A percentile compares a stretch with the other conserved stretches of the same genome.
Conservation (phyloP, 441 rosid species). For the Aleurites moluccanus region DNA sequence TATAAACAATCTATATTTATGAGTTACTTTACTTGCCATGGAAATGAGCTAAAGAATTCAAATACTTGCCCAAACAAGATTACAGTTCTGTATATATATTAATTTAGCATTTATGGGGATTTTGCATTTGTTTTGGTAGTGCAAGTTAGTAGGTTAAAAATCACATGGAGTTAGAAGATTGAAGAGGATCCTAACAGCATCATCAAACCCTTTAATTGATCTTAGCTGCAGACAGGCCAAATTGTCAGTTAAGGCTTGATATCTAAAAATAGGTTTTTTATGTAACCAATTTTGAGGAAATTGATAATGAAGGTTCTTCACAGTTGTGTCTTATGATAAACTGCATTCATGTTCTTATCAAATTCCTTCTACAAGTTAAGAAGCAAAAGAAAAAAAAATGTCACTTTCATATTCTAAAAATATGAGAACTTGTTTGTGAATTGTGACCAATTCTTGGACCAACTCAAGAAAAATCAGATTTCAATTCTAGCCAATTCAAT, state of each 20-base stretch:
- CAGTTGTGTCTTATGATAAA: background rate
- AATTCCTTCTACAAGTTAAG: background rate
- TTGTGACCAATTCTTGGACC: no score
- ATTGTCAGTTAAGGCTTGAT: slow-evolving; percentile 4
- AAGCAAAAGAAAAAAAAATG: background rate
- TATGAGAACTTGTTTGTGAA: background rate
- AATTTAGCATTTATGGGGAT: background rate
- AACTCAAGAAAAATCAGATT: background rate
- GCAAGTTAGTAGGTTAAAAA: slow-evolving; percentile 9
- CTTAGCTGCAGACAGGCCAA: background rate
- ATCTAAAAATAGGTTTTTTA: background rate
- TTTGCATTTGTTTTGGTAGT: background rate
- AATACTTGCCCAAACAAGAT: background rate
- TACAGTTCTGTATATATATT: background rate
- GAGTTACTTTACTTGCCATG: background rate
- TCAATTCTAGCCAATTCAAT: background rate
- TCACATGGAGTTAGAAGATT: slow-evolving; percentile 12
- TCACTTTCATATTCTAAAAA: slow-evolving; percentile 3
- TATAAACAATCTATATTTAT: background rate
- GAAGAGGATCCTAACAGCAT: background rate
- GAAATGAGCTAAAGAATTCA: background rate
- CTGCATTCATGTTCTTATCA: background rate
- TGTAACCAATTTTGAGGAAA: background rate
- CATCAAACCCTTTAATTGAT: background rate
- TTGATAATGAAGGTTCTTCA: background rate